Conservation (phyloP, 2,329 filamentous ascomycete species). For the Paraphoma chrysanthemicola region DNA sequence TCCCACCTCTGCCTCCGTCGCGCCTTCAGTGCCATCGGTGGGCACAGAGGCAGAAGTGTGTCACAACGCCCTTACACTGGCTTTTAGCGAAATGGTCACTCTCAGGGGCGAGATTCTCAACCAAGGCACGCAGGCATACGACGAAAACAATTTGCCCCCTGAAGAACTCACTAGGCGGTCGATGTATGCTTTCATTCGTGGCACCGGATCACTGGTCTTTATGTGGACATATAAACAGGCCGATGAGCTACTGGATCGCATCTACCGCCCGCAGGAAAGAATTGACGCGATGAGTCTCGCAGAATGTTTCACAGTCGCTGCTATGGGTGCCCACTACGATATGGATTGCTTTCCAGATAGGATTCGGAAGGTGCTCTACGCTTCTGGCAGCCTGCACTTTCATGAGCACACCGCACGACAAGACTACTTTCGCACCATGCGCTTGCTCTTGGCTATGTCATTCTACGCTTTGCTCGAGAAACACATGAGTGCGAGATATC, state of each 20-base stretch:
- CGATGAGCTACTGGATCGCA: conserved; percentile 42
- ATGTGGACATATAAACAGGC: conserved; percentile 43
- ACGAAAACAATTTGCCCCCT: conserved; percentile 34
- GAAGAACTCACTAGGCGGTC: conserved; percentile 37
- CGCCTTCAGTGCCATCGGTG: conserved; percentile 23
- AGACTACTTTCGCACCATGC: conserved; percentile 45
- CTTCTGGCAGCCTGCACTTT: conserved; percentile 43
- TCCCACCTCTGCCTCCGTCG: conserved; percentile 17
- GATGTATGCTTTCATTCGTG: conserved; percentile 43
- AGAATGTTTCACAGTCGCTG: conserved; percentile 45
- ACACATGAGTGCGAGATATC: conserved; percentile 47
- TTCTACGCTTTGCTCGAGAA: conserved; percentile 48
- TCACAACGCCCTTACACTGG: conserved; percentile 44
- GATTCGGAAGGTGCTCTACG: conserved; percentile 39
- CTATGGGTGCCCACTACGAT: conserved; percentile 48
- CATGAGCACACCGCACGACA: conserved; percentile 37
- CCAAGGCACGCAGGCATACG: conserved; percentile 30
- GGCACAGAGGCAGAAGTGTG: conserved; percentile 37
- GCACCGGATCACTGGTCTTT: conserved; percentile 46
- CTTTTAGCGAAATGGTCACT: conserved; percentile 43
- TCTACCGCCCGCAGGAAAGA: conserved; percentile 37
- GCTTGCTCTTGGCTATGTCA: conserved; percentile 42
- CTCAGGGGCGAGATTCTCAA: conserved; percentile 40
- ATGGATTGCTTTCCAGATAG: conserved; percentile 42
- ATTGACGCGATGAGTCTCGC: conserved; percentile 43